Percentiles rank a stretch among this genome's conserved stretches.
Evolutionary conservation across 495 filamentous ascomycete species (phyloP).

Genomic region (Massariosphaeria phaeospora): DNA sequence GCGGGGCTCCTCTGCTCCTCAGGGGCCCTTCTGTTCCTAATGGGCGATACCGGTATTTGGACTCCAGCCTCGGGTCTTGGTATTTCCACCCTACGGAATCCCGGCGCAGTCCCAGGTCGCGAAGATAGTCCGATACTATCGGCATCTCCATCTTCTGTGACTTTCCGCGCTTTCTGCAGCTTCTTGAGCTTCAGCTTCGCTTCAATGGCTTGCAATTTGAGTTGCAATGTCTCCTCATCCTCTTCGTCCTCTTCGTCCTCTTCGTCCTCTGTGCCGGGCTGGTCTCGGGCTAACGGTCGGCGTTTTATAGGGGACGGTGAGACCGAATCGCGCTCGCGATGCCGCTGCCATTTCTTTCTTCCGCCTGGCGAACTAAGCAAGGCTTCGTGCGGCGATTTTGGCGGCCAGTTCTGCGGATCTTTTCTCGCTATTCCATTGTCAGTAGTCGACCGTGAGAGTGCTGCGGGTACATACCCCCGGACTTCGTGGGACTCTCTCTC

Average conservation of each 20-base stretch:
- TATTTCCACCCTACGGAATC: conserved; percentile 16
- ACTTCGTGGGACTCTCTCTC: conserved; percentile 26
- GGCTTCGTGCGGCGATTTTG: conserved; percentile 77
- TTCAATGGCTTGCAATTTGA: conserved; percentile 80
- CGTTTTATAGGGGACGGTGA: conserved; percentile 54
- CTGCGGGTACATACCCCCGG: neutral
- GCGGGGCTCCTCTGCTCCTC: conserved; percentile 67
- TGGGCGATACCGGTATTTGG: conserved; percentile 79
- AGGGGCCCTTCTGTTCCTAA: conserved; percentile 47
- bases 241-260: conserved; percentile 62
- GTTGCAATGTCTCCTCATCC: conserved; percentile 81
- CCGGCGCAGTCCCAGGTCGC: conserved; percentile 22
- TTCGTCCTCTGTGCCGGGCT: conserved; percentile 38
- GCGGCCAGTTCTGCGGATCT: conserved; percentile 70
- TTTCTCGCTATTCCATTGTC: neutral
- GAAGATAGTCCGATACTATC: conserved; percentile 11
- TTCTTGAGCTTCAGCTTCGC: conserved; percentile 85
- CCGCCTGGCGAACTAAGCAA: conserved; percentile 77
- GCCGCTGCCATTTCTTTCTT: conserved; percentile 53
- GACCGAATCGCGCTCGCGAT: conserved; percentile 22
- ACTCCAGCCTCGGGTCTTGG: conserved; percentile 43
- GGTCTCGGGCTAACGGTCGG: conserved; percentile 32
- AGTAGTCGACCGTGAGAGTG: neutral
- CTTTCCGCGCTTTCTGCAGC: conserved; percentile 51
- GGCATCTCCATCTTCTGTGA: conserved; percentile 17